A percentile compares a stretch with the other conserved stretches of the same genome.
These are phyloP conservation scores for Xylaria sp. DNA, from an alignment of 2,329 filamentous ascomycete genomes.

Conservation along the genomic window DNA sequence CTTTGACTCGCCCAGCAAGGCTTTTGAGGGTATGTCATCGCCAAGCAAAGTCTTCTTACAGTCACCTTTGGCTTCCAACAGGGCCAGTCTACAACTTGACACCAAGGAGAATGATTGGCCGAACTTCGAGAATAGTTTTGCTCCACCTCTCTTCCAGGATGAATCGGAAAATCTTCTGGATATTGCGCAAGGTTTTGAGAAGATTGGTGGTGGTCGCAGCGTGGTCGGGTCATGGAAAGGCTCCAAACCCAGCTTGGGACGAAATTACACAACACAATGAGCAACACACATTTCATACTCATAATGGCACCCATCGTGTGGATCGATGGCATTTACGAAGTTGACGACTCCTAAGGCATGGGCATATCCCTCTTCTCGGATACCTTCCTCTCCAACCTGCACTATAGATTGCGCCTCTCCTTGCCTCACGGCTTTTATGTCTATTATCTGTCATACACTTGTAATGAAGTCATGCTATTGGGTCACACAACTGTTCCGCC, in stretches of 20 bases:
- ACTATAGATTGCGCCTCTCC: conserved; percentile 36
- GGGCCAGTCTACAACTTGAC: conserved; percentile 47
- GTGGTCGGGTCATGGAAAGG: conserved; percentile 46
- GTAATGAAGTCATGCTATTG: conserved; percentile 35
- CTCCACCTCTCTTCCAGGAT: conserved; percentile 66
- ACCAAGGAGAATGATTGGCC: conserved; percentile 57
- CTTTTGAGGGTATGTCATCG: conserved; percentile 65
- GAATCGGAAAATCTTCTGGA: conserved; percentile 72
- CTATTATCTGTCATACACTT: conserved; percentile 44
- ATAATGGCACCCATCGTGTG: conserved; percentile 40
- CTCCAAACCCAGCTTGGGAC: conserved; percentile 51
- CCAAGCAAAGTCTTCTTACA: conserved; percentile 63
- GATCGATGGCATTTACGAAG: conserved; percentile 36
- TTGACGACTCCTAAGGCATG: conserved; percentile 33
- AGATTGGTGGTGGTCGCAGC: conserved; percentile 69
- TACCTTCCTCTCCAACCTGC: conserved; percentile 10
- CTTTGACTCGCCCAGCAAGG: conserved; percentile 68
- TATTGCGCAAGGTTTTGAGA: conserved; percentile 79
- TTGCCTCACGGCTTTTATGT: conserved; percentile 50
- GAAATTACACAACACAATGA: conserved; percentile 50
- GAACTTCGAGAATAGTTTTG: conserved; percentile 63
- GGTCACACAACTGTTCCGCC: conserved; percentile 39
- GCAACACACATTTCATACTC: conserved; percentile 5
- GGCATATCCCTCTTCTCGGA: conserved; percentile 20
- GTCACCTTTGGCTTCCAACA: conserved; percentile 53